Base-by-base conservation (phyloP, 2,329 filamentous ascomycete species). In the Diaporthe ampelina region DNA sequence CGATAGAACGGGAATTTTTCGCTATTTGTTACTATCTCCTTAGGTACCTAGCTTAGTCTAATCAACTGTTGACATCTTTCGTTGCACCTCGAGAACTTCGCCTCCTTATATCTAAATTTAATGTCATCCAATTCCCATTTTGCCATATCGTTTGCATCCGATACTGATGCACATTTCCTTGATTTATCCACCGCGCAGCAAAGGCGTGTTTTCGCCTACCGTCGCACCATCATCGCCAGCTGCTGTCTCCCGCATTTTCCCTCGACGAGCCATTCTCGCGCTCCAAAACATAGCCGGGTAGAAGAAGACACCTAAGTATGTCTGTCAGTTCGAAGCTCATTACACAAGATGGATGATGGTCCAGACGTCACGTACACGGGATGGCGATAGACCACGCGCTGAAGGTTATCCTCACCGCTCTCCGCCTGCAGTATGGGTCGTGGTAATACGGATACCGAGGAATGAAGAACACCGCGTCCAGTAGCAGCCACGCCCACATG, bases 281-380 rank as follows among this genome's bases (percentile, higher is more conserved):
- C 59, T 63, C 59, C 59, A 63, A 32, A 63, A 48, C n/a, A 45
- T 10, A 48, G 24, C 29, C 24, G 59, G 59, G 11, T 63, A 63
- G n/a, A 63, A 63, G 59, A 63, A 63, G 40, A 63, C 24, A 15
- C 24, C 59, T 63, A 19, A 7, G 40, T 8, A n/a, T 8, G 2
- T n/a, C 8, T 6, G 59, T 48, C 59, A 63, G 59, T 26, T n/a
- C 43, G 21, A n/a, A 63, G n/a, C 37, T 11, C n/a, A 45, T 29
- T 17, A 19, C 19, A 21, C 4, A 11, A 63, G 7, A 29, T 6
- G 13, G n/a, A 45, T 21, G 13, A 7, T 37, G n/a, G 57, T 15
- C 57, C 17, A 10, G 19, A 13, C 35, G 26, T 11, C 26, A 63
- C 59, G 24, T 9, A 63, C 59, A 63, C 19, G 26, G 59, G 24